Base-by-base conservation (phyloP, 192 early-diverging fungal species). In the Funneliformis geosporum region DNA sequence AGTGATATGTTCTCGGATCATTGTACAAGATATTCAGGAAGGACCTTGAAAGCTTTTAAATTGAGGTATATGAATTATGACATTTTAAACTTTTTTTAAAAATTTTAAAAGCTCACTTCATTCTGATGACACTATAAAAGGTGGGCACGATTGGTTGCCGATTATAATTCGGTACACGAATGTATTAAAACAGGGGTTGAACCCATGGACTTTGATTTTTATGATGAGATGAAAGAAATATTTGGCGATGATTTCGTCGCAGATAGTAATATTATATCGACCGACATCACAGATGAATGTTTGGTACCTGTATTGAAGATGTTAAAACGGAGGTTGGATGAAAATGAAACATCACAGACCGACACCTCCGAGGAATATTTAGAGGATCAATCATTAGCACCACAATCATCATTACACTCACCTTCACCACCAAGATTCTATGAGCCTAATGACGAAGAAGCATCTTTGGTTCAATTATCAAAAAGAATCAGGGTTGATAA, bases 171-270 rank as follows among this genome's bases (percentile, higher is more conserved):
- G 23, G 62, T 65, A 65, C 10, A 65, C 12, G 27, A 27, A 14
- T 33, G 62, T 21, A 12, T 65, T 12, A 65, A 33, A 28, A 8
- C 28, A 27, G 62, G 62, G 0, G 28, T 33, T 33, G 62, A 65
- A 65, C 62, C 62, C 28, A 65, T 65, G 25, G 62, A 65, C 14
- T 65, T 65, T 23, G 62, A 65, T 65, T 65, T 28, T 65, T 65
- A 28, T 65, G 62, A 65, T 28, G 62, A 65, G 28, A 65, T 65
- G 23, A 28, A 65, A 23, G 62, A 28, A 21, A 65, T 65, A 65
- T 12, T 65, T 65, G 62, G 10, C 7, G 62, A 65, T 33, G 62
- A 65, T 27, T 14, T 55, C 7, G 4, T 55, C 21, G 16, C 14
- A 6, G 16, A 18, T 55, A 55, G 8, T 44, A 5, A 44, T 44